These are phyloP conservation scores for Begonia peltatifolia DNA, from an alignment of 306 rosid genomes.

Conservation along the genomic window DNA sequence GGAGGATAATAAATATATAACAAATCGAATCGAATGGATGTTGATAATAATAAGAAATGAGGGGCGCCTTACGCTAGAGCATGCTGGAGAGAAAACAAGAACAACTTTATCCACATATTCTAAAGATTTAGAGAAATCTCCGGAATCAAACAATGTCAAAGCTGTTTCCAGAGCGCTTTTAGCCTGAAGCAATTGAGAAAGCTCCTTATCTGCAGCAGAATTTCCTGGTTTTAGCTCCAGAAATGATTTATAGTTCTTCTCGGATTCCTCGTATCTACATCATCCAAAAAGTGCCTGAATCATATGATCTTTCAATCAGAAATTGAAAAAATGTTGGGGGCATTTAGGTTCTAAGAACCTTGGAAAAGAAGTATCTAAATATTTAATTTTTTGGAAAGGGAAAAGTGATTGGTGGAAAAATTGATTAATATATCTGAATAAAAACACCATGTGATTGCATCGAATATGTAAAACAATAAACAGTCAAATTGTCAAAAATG, in stretches of 20 bases:
- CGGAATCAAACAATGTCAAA: constrained; percentile 45
- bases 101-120: constrained; percentile 86
- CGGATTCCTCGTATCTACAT: constrained; percentile 96
- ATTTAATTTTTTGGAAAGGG: too few relatives aligned
- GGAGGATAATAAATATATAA: constrained; percentile 2
- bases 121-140: constrained; percentile 57
- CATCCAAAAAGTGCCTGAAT: constrained; percentile 99
- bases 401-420: too few relatives aligned
- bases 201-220: constrained; percentile 73
- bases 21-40: background rate
- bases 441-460: too few relatives aligned
- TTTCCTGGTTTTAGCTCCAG: constrained; percentile 70
- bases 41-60: constrained; percentile 1
- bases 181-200: constrained; percentile 84
- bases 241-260: constrained; percentile 60
- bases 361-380: too few relatives aligned
- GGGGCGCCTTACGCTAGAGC: constrained; percentile 42
- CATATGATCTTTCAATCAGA: constrained; percentile 78
- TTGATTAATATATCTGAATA: too few relatives aligned
- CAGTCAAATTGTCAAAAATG: too few relatives aligned
- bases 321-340: constrained; percentile 30
- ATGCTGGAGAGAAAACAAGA: constrained; percentile 86
- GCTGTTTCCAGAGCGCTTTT: constrained; percentile 73
- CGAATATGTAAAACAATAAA: too few relatives aligned
- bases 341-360: constrained; percentile 1